Evolutionary conservation across 208 protist genomes (phyloP), one percentile per base, ranked within the genome.

Genomic region (Trypanosoma avium): DNA sequence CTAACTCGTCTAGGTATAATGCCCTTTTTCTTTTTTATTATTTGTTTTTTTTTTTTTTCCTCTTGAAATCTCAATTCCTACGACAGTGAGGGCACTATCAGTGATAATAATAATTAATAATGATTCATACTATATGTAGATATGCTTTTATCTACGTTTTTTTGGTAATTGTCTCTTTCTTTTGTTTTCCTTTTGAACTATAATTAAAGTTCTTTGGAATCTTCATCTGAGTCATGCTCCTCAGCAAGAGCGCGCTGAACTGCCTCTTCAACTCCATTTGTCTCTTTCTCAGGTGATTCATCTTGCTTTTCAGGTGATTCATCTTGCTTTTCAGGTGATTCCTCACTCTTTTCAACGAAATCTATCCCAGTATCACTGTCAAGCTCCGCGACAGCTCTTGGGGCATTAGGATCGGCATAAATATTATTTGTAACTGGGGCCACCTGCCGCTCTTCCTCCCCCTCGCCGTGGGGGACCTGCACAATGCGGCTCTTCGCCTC

Each of bases 401-500:
- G 0, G 21, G 9, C 4, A 50, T 32, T 55, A 15, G 54, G 63
- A 38, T 69, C 54, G 43, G 56, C 63, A 40, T 61, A 32, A 27
- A 21, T 40, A 17, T 24, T 38, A 4, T 33, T 32, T 1, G 10
- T 40, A 9, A 19, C 12, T 21, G 27, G 21, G 26, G 9, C 26
- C 4, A n/a, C 10, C 12, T 38, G 43, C 15, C 43, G 1, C 2
- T 55, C 53, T 1, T 59, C 55, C 60, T 58, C 56, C 19, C 13
- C 57, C n/a, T 72, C 67, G 26, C 54, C 58, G 33, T 58, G 36
- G 35, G 48, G 66, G 29, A 61, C 61, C 53, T 74, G 64, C 50
- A 91, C 77, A 40, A 82, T 81, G 72, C 67, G 76, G 62, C 67
- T 87, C 70, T 83, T 85, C 12, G 84, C 53, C 58, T 86, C 87